Percentiles rank a stretch among this genome's conserved stretches.
phyloP scores from a whole-genome alignment of 2,329 filamentous ascomycete species.

The Beauveria australis region DNA sequence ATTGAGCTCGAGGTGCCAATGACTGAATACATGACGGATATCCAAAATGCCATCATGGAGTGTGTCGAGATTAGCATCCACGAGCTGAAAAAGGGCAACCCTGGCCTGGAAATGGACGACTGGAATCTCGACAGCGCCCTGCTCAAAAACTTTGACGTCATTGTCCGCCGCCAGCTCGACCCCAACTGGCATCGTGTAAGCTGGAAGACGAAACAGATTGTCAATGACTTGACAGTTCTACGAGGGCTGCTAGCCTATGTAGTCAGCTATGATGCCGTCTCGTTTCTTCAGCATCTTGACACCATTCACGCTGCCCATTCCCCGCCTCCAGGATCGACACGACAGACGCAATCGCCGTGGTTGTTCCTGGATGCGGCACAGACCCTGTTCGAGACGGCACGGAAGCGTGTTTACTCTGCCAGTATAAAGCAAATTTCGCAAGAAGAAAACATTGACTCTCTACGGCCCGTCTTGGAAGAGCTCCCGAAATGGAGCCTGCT shows the following conservation, averaged over 20 bases:
- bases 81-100: slow-evolving; percentile 86
- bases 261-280: slow-evolving; percentile 80
- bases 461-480: slow-evolving; percentile 81
- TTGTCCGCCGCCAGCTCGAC: slow-evolving; percentile 82
- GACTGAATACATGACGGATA: slow-evolving; percentile 87
- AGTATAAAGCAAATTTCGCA: slow-evolving; percentile 45
- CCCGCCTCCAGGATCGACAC: slow-evolving; percentile 77
- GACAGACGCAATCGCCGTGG: slow-evolving; percentile 90
- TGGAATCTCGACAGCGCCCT: slow-evolving; percentile 93
- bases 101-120: slow-evolving; percentile 87
- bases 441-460: slow-evolving; percentile 45
- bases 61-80: slow-evolving; percentile 93
- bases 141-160: slow-evolving; percentile 84
- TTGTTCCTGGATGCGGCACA: slow-evolving; percentile 91
- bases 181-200: slow-evolving; percentile 96
- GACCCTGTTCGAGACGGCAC: slow-evolving; percentile 86
- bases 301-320: slow-evolving; percentile 88
- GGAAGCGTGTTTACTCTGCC: slow-evolving; percentile 75
- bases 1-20: slow-evolving; percentile 95
- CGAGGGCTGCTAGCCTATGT: slow-evolving; percentile 74
- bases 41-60: slow-evolving; percentile 90
- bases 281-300: slow-evolving; percentile 87
- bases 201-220: slow-evolving; percentile 91
- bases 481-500: slow-evolving; percentile 89
- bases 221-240: slow-evolving; percentile 77